Conservation (phyloP, 139 green algal species). For the Coccomyxa sp. region DNA sequence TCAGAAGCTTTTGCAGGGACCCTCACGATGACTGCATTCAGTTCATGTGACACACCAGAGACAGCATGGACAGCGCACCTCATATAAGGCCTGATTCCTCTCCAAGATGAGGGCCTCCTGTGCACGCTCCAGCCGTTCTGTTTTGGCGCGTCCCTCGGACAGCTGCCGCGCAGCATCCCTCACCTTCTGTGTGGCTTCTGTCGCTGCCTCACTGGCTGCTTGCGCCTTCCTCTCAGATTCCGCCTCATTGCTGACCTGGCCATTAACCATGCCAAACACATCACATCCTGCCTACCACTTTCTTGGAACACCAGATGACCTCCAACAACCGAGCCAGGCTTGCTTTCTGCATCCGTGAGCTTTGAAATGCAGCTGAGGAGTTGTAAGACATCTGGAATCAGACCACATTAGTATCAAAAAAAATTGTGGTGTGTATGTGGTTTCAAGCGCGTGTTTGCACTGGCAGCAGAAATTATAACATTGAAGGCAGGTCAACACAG, state of each 20-base stretch:
- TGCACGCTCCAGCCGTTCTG: background rate
- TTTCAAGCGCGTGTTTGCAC: too few relatives aligned
- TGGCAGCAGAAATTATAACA: too few relatives aligned
- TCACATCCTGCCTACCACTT: too few relatives aligned
- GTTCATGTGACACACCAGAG: too few relatives aligned
- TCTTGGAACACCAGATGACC: background rate
- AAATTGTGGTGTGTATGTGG: background rate
- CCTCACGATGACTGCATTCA: too few relatives aligned
- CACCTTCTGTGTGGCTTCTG: background rate
- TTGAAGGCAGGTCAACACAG: too few relatives aligned
- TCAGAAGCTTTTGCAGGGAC: too few relatives aligned
- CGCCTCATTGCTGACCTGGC: background rate
- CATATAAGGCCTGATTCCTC: background rate
- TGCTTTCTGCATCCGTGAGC: background rate
- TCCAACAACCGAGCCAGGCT: background rate
- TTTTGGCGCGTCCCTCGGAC: background rate
- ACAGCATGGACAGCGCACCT: background rate
- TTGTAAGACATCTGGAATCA: background rate
- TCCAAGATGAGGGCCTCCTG: background rate
- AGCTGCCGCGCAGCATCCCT: background rate
- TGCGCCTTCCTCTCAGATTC: background rate
- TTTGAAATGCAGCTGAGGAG: background rate
- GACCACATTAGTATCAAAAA: background rate
- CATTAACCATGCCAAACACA: background rate
- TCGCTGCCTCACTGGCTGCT: background rate